phyloP scores from a whole-genome alignment of 2,329 filamentous ascomycete genomes.

The Fusarium sambucinum region DNA sequence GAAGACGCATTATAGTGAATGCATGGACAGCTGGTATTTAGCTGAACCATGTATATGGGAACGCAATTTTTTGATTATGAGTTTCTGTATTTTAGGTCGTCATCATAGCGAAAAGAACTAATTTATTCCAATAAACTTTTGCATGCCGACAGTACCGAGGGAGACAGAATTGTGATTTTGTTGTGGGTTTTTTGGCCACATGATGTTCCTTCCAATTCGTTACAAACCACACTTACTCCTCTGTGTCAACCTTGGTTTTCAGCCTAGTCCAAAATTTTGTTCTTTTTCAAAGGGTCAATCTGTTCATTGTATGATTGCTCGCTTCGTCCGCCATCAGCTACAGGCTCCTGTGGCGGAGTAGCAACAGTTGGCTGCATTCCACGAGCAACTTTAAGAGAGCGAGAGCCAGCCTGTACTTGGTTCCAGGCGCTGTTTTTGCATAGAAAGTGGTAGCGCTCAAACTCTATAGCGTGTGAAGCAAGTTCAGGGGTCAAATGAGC shows the following conservation, averaged over 20 bases:
- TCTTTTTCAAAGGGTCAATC: not conserved
- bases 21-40: slow-evolving; percentile 10
- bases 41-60: slow-evolving; percentile 12
- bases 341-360: not conserved
- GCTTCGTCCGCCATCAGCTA: not conserved
- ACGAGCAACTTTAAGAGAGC: not conserved
- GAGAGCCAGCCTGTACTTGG: not conserved
- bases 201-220: not conserved
- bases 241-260: not conserved
- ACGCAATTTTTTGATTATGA: slow-evolving; percentile 28
- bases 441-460: slow-evolving; percentile 3
- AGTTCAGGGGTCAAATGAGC: not conserved
- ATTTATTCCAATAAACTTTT: slow-evolving; percentile 20
- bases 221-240: not conserved
- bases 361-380: not conserved
- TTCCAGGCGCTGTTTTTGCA: not conserved
- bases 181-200: not conserved
- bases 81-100: slow-evolving; percentile 30
- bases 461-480: not conserved
- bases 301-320: not conserved
- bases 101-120: slow-evolving; percentile 37
- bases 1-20: slow-evolving; percentile 13
- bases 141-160: not conserved
- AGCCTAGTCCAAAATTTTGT: not conserved
- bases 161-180: not conserved